phyloP scores from a whole-genome alignment of 371 early-diverging fungal genomes.

The Rhizopus arrhizus region DNA sequence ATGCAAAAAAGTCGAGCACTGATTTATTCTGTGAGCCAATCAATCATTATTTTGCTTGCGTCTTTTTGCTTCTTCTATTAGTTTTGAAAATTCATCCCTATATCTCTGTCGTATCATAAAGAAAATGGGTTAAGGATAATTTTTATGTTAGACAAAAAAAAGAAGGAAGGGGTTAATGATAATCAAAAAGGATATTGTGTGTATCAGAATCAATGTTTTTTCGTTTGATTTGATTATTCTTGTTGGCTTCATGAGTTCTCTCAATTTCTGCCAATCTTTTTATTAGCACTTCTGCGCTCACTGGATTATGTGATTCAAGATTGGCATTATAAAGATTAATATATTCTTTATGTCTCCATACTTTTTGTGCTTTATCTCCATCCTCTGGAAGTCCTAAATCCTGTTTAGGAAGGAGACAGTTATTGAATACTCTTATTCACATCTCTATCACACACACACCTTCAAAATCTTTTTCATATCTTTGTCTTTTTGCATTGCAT shows the following conservation, averaged over 20 bases:
- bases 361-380: constrained; percentile 22
- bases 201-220: constrained; percentile 13
- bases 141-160: neutral
- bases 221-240: constrained; percentile 12
- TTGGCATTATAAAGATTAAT: constrained; percentile 28
- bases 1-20: no score
- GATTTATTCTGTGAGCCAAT: no score
- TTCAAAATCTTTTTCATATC: constrained; percentile 9
- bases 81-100: constrained; percentile 11
- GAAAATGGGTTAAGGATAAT: constrained; percentile 6
- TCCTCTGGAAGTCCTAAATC: constrained; percentile 24
- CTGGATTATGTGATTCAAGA: constrained; percentile 24
- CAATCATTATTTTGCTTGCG: neutral
- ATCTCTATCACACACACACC: constrained; percentile 2
- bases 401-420: neutral
- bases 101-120: constrained; percentile 20
- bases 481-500: constrained; percentile 20
- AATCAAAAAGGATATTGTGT: constrained; percentile 19
- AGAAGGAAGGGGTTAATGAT: neutral
- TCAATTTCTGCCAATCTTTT: constrained; percentile 19
- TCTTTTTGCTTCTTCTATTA: constrained; percentile 12
- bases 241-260: neutral
- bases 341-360: constrained; percentile 34
- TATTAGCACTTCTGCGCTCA: constrained; percentile 15
- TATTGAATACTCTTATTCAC: neutral